These are phyloP conservation scores for Ensete glaucum DNA, from an alignment of 176 grass and related monocot genomes.

Conservation along the genomic window DNA sequence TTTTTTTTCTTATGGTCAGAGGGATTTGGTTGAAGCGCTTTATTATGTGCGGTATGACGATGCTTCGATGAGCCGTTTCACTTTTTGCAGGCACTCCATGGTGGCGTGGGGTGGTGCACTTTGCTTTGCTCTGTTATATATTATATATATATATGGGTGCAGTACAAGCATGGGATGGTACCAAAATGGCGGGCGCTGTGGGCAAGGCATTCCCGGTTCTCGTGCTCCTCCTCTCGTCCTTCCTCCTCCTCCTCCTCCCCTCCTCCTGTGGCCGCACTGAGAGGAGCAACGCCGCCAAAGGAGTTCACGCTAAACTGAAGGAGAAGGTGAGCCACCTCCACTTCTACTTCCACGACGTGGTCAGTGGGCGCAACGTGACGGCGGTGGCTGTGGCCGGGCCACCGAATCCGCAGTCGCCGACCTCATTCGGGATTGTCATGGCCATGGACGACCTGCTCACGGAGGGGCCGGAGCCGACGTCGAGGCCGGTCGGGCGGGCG, in stretches of 20 bases:
- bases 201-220: slow-evolving; percentile 1
- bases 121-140: too few relatives aligned
- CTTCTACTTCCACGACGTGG: slow-evolving; percentile 85
- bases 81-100: too few relatives aligned
- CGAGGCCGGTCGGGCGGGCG: slow-evolving; percentile 30
- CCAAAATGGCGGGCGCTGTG: too few relatives aligned
- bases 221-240: background rate
- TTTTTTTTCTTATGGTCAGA: too few relatives aligned
- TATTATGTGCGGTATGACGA: too few relatives aligned
- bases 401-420: background rate
- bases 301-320: background rate
- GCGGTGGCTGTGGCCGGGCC: slow-evolving; percentile 26
- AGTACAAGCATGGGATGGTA: too few relatives aligned
- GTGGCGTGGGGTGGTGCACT: too few relatives aligned
- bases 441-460: slow-evolving; percentile 67
- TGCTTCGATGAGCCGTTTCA: too few relatives aligned
- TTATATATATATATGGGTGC: too few relatives aligned
- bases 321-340: slow-evolving; percentile 45
- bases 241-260: background rate
- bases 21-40: too few relatives aligned
- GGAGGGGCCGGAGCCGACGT: slow-evolving; percentile 36
- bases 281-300: background rate
- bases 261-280: background rate
- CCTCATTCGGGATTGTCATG: slow-evolving; percentile 36
- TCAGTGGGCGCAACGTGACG: slow-evolving; percentile 44